phyloP scores from a whole-genome alignment of 1,139 yeast species.

The Suhomyces bribrorum region DNA sequence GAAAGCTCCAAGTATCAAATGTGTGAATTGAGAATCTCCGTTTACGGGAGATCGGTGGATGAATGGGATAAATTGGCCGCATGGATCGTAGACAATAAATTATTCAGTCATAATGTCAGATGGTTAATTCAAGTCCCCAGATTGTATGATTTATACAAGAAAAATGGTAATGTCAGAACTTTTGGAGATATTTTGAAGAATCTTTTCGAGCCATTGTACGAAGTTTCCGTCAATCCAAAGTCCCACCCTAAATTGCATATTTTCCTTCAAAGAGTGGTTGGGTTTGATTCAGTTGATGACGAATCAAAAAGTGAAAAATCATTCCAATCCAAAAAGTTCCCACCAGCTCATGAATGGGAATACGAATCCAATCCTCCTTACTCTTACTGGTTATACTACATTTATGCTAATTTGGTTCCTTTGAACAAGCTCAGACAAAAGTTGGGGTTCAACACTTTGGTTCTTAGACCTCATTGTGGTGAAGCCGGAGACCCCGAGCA shows the following conservation, averaged over 20 bases:
- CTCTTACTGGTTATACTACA: constrained; percentile 87
- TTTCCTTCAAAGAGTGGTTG: constrained; percentile 90
- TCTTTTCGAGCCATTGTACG: constrained; percentile 86
- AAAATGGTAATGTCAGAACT: constrained; percentile 63
- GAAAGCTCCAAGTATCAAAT: constrained; percentile 95
- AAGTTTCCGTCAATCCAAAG: constrained; percentile 81
- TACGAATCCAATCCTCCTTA: constrained; percentile 88
- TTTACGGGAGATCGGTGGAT: constrained; percentile 83
- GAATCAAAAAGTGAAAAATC: constrained; percentile 90
- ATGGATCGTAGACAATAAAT: constrained; percentile 93
- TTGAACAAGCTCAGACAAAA: constrained; percentile 78
- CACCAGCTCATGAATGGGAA: constrained; percentile 82
- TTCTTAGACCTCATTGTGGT: constrained; percentile 95
- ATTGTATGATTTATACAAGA: constrained; percentile 84
- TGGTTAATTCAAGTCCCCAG: constrained; percentile 97
- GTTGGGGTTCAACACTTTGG: constrained; percentile 82
- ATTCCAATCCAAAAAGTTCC: constrained; percentile 71
- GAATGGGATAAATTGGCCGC: constrained; percentile 97
- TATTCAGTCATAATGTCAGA: constrained; percentile 90
- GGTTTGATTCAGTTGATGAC: constrained; percentile 98
- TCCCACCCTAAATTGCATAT: constrained; percentile 86
- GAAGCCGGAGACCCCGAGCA: constrained; percentile 99
- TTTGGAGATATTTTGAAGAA: constrained; percentile 80
- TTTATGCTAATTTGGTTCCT: constrained; percentile 82
- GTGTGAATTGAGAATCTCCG: constrained; percentile 93